Conservation (phyloP, 345 rosid species). For the Dipteronia dyeriana region DNA sequence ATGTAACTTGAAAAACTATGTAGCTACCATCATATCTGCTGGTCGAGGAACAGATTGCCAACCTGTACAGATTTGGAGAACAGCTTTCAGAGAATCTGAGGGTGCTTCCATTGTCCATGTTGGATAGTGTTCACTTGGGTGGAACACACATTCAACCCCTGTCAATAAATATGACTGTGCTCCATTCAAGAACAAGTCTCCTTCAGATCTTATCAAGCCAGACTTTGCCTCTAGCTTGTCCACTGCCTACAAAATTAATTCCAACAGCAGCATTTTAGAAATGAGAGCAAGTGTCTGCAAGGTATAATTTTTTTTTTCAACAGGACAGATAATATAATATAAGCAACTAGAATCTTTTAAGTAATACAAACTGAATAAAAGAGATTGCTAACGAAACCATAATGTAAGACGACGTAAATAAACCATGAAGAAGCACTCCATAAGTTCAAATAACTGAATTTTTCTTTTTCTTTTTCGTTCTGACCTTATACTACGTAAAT, state of each 20-base stretch:
- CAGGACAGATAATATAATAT: neutral
- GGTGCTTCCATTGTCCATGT: constrained; percentile 61
- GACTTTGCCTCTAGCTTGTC: constrained; percentile 56
- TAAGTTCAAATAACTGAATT: neutral
- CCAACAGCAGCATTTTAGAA: constrained; percentile 12
- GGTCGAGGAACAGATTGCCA: constrained; percentile 63
- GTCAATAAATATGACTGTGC: constrained; percentile 47
- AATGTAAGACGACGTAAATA: neutral
- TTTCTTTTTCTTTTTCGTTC: neutral
- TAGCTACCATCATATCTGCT: constrained; percentile 29
- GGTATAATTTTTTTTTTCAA: neutral
- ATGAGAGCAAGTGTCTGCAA: neutral
- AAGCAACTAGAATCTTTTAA: neutral
- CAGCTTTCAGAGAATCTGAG: constrained; percentile 53
- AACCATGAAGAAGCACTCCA: neutral
- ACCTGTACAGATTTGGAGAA: constrained; percentile 58
- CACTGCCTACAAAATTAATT: constrained; percentile 45
- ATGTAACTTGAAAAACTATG: constrained; percentile 3
- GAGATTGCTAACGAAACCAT: neutral
- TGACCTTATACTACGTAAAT: neutral
- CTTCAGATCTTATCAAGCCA: constrained; percentile 61
- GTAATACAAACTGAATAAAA: neutral
- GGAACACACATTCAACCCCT: constrained; percentile 50
- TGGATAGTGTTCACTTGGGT: constrained; percentile 57
- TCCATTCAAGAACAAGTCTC: constrained; percentile 60